Conservation (phyloP, 768 basidiomycete species). For the Auriscalpium vulgare region DNA sequence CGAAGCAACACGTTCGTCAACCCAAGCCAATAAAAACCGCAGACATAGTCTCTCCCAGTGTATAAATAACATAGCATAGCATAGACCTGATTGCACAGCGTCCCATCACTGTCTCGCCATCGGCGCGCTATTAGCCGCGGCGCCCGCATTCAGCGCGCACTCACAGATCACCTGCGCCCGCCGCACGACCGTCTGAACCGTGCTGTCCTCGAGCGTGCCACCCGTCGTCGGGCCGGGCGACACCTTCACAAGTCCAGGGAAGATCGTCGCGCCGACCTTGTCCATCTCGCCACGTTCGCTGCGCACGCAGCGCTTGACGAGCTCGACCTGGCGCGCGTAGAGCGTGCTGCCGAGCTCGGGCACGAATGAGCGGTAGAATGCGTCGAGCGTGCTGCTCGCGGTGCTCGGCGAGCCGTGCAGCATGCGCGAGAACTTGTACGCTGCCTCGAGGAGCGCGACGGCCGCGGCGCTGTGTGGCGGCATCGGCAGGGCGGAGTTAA, state of each 20-base stretch:
- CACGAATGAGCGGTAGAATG: slow-evolving; percentile 82
- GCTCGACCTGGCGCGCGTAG: slow-evolving; percentile 74
- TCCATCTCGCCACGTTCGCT: slow-evolving; percentile 70
- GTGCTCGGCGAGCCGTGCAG: slow-evolving; percentile 61
- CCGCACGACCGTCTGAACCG: slow-evolving; percentile 65
- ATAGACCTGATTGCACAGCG: too few relatives aligned
- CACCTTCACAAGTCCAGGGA: slow-evolving; percentile 84
- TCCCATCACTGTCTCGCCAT: too few relatives aligned
- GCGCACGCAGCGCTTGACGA: slow-evolving; percentile 73
- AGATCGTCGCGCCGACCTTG: slow-evolving; percentile 76
- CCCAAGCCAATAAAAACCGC: too few relatives aligned
- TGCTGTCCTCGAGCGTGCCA: slow-evolving; percentile 34
- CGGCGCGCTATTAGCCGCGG: too few relatives aligned
- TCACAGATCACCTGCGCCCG: slow-evolving; percentile 84
- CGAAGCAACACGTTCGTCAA: too few relatives aligned
- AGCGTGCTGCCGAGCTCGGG: slow-evolving; percentile 72
- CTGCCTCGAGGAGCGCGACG: slow-evolving; percentile 57
- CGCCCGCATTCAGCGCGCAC: slow-evolving; percentile 48
- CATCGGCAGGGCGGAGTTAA: background rate
- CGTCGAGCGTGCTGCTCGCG: slow-evolving; percentile 44
- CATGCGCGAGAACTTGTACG: slow-evolving; percentile 79
- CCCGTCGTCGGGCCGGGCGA: slow-evolving; percentile 32
- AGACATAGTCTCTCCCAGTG: too few relatives aligned
- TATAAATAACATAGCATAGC: too few relatives aligned
- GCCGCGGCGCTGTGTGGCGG: slow-evolving; percentile 29